Conservation (phyloP, 2,329 filamentous ascomycete species). For the Daldinia eschscholtzii region DNA sequence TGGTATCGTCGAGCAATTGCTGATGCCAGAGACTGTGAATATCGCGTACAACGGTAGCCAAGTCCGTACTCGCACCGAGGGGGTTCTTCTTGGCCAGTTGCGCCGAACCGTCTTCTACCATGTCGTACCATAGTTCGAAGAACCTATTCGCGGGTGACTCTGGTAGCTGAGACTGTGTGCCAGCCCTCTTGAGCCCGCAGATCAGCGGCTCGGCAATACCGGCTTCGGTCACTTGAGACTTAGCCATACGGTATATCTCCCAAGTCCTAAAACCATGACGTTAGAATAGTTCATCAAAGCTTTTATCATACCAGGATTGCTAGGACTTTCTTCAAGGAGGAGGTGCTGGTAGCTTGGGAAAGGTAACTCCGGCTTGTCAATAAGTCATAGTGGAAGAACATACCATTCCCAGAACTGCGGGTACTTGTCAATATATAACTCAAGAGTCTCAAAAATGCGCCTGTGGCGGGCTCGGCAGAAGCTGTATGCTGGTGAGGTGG, state of each 20-base stretch:
- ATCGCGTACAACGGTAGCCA: not conserved
- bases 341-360: no score
- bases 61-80: not conserved
- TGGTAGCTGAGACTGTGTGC: not conserved
- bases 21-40: not conserved
- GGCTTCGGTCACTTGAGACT: not conserved
- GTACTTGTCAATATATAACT: not conserved
- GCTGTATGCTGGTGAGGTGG: slow-evolving; percentile 7
- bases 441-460: slow-evolving; percentile 9
- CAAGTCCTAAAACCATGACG: not conserved
- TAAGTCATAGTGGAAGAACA: not conserved
- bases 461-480: slow-evolving; percentile 6
- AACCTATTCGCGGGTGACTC: not conserved
- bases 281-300: not conserved
- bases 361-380: no score
- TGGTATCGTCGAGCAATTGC: not conserved
- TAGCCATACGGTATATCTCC: not conserved
- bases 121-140: not conserved
- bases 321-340: no score
- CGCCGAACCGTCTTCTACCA: not conserved
- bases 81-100: not conserved
- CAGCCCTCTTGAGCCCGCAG: not conserved
- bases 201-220: not conserved
- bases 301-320: no score
- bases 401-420: not conserved